These are phyloP conservation scores for Xylaria sp. DNA, from an alignment of 495 filamentous ascomycete genomes.

Conservation along the genomic window DNA sequence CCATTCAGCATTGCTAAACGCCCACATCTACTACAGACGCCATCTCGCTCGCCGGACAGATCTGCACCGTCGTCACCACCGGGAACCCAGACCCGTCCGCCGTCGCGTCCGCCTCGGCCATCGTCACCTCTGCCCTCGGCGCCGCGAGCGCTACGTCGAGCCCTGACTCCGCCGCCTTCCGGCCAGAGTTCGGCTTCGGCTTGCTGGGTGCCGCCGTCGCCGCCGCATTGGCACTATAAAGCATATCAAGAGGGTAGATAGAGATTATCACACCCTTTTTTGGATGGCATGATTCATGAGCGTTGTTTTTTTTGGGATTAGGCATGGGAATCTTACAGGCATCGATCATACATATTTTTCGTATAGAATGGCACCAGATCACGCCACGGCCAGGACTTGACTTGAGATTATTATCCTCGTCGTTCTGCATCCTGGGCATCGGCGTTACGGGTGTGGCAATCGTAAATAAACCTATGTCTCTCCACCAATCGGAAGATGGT, in stretches of 20 bases:
- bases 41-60: slow-evolving; percentile 30
- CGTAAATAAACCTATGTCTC: not conserved
- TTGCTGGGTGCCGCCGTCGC: slow-evolving; percentile 36
- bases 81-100: slow-evolving; percentile 37
- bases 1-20: slow-evolving; percentile 22
- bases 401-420: not conserved
- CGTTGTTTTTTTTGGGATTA: not conserved
- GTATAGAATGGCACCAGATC: slow-evolving; percentile 18
- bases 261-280: not conserved
- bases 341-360: slow-evolving; percentile 2
- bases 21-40: slow-evolving; percentile 29
- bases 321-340: slow-evolving; percentile 1
- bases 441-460: slow-evolving; percentile 7
- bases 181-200: slow-evolving; percentile 36
- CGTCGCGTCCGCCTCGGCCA: slow-evolving; percentile 38
- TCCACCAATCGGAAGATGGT: not conserved
- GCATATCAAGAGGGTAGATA: not conserved
- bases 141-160: slow-evolving; percentile 32
- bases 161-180: slow-evolving; percentile 31
- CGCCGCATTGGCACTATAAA: slow-evolving; percentile 25
- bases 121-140: slow-evolving; percentile 36
- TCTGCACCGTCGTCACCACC: slow-evolving; percentile 35
- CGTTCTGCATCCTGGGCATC: not conserved
- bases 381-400: not conserved
- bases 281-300: not conserved